phyloP scores from a whole-genome alignment of 139 green algal species.

The Volvox africanus region DNA sequence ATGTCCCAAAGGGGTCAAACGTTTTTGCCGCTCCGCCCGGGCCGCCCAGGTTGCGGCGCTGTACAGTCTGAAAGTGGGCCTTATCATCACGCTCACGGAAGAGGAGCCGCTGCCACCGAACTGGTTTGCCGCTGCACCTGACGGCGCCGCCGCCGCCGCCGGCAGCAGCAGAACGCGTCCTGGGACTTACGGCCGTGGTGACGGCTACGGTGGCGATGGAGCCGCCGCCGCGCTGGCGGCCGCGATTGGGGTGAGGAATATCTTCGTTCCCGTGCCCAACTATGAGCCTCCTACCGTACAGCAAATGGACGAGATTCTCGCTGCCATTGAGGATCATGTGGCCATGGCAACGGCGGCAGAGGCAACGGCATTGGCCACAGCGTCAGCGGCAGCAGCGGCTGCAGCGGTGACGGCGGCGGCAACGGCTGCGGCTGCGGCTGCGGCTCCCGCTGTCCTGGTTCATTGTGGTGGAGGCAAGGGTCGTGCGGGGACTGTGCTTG shows the following conservation, averaged over 20 bases:
- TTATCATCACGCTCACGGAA: constrained; percentile 59
- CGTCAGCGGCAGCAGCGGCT: background rate
- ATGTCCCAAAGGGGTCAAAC: too few species aligned
- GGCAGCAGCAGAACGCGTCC: too few species aligned
- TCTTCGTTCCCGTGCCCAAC: constrained; percentile 56
- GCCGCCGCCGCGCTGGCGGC: background rate
- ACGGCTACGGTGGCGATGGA: background rate
- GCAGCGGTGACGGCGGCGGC: background rate
- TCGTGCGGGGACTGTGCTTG: constrained; percentile 54
- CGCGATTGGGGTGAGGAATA: constrained; percentile 27
- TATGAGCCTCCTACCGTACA: constrained; percentile 55
- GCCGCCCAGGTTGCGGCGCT: constrained; percentile 46
- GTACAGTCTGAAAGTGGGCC: constrained; percentile 29
- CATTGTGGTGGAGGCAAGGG: constrained; percentile 65
- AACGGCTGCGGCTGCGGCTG: background rate
- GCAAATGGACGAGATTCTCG: constrained; percentile 57
- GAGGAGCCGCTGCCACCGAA: constrained; percentile 53
- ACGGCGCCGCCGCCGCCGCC: background rate
- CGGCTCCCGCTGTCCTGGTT: constrained; percentile 24
- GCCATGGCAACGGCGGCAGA: background rate
- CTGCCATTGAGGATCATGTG: constrained; percentile 14
- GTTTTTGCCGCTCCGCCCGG: too few species aligned
- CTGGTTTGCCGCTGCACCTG: constrained; percentile 40
- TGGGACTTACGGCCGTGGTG: background rate
- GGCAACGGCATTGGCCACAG: background rate